Base-by-base conservation (phyloP, 2,329 filamentous ascomycete genomes). In the Cercospora brassicicola region DNA sequence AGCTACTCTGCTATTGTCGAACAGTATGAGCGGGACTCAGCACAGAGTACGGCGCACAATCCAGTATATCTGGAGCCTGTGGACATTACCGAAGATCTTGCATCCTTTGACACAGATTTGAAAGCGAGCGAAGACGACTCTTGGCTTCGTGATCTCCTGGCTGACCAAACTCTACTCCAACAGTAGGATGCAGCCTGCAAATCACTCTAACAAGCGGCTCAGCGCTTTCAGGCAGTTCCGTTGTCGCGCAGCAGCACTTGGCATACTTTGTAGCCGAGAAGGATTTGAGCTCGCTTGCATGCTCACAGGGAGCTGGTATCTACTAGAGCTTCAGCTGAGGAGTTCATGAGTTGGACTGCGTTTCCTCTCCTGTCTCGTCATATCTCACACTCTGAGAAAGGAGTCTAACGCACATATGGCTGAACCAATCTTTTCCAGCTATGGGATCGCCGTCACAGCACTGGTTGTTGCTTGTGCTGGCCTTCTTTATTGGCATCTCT, bases 1-100 rank as follows among this genome's bases (percentile, higher is more conserved):
- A 62, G 31, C 64, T 66, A 62, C 59, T 56, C 20, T 30, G 56
- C 23, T 4, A 66, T 66, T 30, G 36, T 62, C 13, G 18, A 66
- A 20, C 56, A 56, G 8, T 61, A 66, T 42, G 64, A 66, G 20
- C 18, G 57, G 23, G 42, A 55, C 42, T 11, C 57, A 9, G 39
- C 39, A 36, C 18, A 30, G 2, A 26, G 13, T 36, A 4, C 1
- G 0, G 28, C 10, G 1, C 28, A 51, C 36, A n/a, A 42, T 15
- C 26, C 30, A 30, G 48, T 63, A 6, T 53, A 55, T 13, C 20
- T 55, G 30, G 61, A 63, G 45, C 45, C 61, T n/a, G 11, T 63
- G 3, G 28, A 39, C 9, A 13, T 31, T 6, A 56, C 23, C 8
- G 13, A 5, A 4, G 23, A 18, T 56, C 8, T 56, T 18, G 23